Evolutionary conservation across 2,329 filamentous ascomycete species (phyloP).

Genomic region (Gnomoniopsis smithogilvyi): DNA sequence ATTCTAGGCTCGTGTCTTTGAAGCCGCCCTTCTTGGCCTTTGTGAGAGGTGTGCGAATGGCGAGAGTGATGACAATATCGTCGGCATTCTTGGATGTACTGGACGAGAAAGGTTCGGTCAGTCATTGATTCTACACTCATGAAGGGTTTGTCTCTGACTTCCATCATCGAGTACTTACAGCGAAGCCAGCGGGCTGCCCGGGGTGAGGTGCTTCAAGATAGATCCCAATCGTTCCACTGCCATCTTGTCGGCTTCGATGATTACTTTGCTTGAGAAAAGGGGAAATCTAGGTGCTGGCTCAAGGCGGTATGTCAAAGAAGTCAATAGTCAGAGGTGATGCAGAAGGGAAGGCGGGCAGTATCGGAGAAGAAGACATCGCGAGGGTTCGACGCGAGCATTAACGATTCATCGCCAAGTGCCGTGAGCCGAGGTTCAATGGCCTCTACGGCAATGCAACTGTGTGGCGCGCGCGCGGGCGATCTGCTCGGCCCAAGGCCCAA

Average conservation of each 20-base stretch:
- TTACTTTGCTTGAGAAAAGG: background rate
- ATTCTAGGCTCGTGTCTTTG: slow-evolving; percentile 91
- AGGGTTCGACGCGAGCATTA: background rate
- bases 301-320: background rate
- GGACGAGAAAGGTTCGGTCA: slow-evolving; percentile 23
- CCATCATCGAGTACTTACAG: slow-evolving; percentile 59
- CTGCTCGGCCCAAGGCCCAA: background rate
- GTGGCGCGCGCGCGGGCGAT: background rate
- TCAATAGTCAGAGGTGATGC: background rate
- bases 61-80: slow-evolving; percentile 94
- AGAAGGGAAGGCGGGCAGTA: background rate
- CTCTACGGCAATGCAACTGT: background rate
- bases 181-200: slow-evolving; percentile 65
- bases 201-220: slow-evolving; percentile 81
- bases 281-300: background rate
- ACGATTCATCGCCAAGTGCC: background rate
- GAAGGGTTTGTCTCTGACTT: background rate
- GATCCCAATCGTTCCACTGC: slow-evolving; percentile 82
- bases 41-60: slow-evolving; percentile 81
- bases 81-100: slow-evolving; percentile 92
- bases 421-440: slow-evolving; percentile 7
- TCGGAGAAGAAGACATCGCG: background rate
- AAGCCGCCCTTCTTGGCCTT: slow-evolving; percentile 91
- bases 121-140: background rate
- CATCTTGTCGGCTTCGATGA: slow-evolving; percentile 48